phyloP scores from a whole-genome alignment of 1,284 basidiomycete genomes.

The Leccinum fuscescens region DNA sequence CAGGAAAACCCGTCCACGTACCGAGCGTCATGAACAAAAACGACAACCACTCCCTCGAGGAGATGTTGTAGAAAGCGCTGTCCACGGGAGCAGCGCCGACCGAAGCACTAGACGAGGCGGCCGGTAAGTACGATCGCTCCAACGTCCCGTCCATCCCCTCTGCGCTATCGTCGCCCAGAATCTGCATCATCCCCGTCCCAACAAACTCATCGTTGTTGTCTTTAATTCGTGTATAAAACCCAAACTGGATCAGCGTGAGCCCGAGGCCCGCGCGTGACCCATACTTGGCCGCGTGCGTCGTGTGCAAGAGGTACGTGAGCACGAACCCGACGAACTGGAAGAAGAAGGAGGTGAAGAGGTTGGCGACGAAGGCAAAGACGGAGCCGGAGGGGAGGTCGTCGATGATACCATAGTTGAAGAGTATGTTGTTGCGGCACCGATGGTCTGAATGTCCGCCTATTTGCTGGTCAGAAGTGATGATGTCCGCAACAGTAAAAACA shows the following conservation, averaged over 20 bases:
- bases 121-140: constrained; percentile 14
- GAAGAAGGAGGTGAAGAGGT: constrained; percentile 86
- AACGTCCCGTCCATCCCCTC: constrained; percentile 3
- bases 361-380: constrained; percentile 70
- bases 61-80: constrained; percentile 29
- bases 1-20: constrained; percentile 30
- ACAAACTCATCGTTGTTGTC: constrained; percentile 25
- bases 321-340: constrained; percentile 98
- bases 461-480: no score
- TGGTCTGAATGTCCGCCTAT: no score
- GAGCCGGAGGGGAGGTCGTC: constrained; percentile 74
- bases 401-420: constrained; percentile 41
- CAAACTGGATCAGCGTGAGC: constrained; percentile 90
- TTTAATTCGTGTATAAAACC: constrained; percentile 55
- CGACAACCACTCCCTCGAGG: constrained; percentile 77
- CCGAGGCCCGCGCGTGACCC: constrained; percentile 94
- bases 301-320: constrained; percentile 89
- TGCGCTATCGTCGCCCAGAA: constrained; percentile 5
- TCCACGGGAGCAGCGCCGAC: constrained; percentile 9
- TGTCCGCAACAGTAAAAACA: no score
- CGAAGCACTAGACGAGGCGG: constrained; percentile 13
- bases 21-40: constrained; percentile 90
- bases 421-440: no score
- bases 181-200: constrained; percentile 5
- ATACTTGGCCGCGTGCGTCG: constrained; percentile 93